Percentiles rank a stretch among this genome's conserved stretches.
phyloP scores from a whole-genome alignment of 495 filamentous ascomycete genomes.

The Penicillium herquei region DNA sequence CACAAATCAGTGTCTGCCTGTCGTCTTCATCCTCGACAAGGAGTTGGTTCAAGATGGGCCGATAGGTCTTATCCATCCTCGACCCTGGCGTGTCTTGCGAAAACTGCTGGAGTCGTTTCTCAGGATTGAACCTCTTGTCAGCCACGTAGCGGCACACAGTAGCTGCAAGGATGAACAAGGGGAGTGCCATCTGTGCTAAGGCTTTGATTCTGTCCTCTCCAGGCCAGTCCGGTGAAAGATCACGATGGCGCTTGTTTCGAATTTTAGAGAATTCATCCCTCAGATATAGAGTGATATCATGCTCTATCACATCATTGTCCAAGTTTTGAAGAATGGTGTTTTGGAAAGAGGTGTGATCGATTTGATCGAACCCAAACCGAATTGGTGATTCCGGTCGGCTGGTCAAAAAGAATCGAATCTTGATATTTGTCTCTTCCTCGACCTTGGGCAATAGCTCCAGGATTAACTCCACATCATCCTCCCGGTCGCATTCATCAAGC shows the following conservation, averaged over 20 bases:
- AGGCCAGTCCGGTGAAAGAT: too few species aligned
- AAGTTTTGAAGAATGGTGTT: slow-evolving; percentile 19
- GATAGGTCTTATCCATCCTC: too few species aligned
- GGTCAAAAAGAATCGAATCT: slow-evolving; percentile 23
- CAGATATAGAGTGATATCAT: neutral
- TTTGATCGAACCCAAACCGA: slow-evolving; percentile 21
- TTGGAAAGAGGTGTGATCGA: slow-evolving; percentile 12
- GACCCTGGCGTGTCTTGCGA: too few species aligned
- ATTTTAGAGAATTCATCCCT: neutral
- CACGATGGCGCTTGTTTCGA: neutral
- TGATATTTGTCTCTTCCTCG: neutral
- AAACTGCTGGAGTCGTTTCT: too few species aligned
- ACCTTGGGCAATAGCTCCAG: slow-evolving; percentile 34
- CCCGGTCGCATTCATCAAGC: slow-evolving; percentile 52
- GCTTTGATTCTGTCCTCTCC: too few species aligned
- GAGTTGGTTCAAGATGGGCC: too few species aligned
- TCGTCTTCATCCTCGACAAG: too few species aligned
- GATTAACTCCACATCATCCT: slow-evolving; percentile 38
- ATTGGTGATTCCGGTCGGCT: slow-evolving; percentile 49
- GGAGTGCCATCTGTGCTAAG: too few species aligned
- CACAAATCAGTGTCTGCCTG: too few species aligned
- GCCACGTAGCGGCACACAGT: neutral
- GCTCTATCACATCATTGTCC: slow-evolving; percentile 11
- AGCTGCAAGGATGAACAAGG: too few species aligned
- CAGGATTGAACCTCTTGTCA: too few species aligned